Base-by-base conservation (phyloP, 106 monocot species). In the Xerophyta viscosa region DNA sequence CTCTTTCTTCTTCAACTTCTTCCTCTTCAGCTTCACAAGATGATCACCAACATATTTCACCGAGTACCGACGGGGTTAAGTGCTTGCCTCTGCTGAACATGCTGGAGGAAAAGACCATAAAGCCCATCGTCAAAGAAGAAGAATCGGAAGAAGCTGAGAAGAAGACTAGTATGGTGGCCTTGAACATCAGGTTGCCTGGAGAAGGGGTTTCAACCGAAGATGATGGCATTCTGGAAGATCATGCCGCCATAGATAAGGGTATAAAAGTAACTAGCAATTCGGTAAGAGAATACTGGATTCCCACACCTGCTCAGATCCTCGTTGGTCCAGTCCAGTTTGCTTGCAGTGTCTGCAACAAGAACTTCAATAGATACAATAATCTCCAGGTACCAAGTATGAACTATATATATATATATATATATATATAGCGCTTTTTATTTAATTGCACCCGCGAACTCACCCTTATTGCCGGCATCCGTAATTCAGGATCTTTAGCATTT, bases 341-440 rank as follows among this genome's bases (percentile, higher is more conserved):
- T 29, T 91, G 91, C 67, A 62, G 65, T 28, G 78, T 91, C 44
- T 91, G 91, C 61, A 64, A 56, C 51, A 91, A 82, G 54, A 66
- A 56, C 54, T 91, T 91, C 81, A 91, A 78, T 30, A 67, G 91
- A 37, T 86, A 86, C 62, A 91, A 91, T 52, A 91, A 86, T 47
- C 61, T 91, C 75, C 91, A 91, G 86, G 89, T 89, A 20, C n/a
- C n/a, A n/a, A n/a, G n/a, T n/a, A n/a, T n/a, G n/a, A n/a, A n/a
- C n/a, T n/a, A n/a, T n/a, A n/a, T n/a, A n/a, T n/a, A n/a, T n/a
- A n/a, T n/a, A n/a, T n/a, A n/a, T n/a, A n/a, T n/a, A n/a, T n/a
- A n/a, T n/a, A n/a, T n/a, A n/a, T n/a, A n/a, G n/a, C n/a, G n/a
- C n/a, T n/a, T n/a, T n/a, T n/a, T n/a, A n/a, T n/a, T n/a, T n/a